These are phyloP conservation scores for Fraxinus albicans DNA, from an alignment of 305 asterid genomes.

Conservation along the genomic window DNA sequence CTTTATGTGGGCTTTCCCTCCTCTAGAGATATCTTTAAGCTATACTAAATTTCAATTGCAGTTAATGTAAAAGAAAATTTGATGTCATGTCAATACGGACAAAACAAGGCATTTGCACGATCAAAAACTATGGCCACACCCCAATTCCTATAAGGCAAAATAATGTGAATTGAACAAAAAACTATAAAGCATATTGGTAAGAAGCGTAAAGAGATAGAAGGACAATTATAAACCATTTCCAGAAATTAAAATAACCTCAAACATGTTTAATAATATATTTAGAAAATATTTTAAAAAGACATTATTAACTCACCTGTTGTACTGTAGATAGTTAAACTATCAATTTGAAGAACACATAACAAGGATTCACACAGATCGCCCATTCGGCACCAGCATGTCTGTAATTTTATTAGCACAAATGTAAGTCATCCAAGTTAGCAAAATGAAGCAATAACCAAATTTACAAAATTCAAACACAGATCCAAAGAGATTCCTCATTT, in stretches of 20 bases:
- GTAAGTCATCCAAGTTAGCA: constrained; percentile 1
- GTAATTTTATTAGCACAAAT: constrained; percentile 25
- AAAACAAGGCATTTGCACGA: background rate
- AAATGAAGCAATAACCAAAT: constrained; percentile 15
- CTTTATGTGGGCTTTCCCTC: background rate
- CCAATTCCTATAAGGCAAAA: background rate
- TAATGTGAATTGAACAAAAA: background rate
- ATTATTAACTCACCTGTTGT: constrained; percentile 53
- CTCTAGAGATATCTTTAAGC: background rate
- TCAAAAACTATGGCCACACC: background rate
- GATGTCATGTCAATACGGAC: background rate
- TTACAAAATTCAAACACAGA: constrained; percentile 11
- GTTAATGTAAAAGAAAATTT: background rate
- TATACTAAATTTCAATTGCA: background rate
- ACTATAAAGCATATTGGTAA: background rate
- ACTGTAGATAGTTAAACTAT: constrained; percentile 64
- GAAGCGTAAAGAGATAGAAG: background rate
- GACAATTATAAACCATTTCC: background rate
- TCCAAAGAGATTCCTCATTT: background rate
- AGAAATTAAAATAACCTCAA: background rate
- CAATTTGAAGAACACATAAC: constrained; percentile 78
- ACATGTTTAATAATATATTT: background rate
- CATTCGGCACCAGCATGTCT: constrained; percentile 97
- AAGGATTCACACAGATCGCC: constrained; percentile 65
- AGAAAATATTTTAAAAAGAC: constrained; percentile 1